Evolutionary conservation across 2,329 filamentous ascomycete genomes (phyloP), one percentile per base, ranked within the genome.

Genomic region (Alternaria ventricosa): DNA sequence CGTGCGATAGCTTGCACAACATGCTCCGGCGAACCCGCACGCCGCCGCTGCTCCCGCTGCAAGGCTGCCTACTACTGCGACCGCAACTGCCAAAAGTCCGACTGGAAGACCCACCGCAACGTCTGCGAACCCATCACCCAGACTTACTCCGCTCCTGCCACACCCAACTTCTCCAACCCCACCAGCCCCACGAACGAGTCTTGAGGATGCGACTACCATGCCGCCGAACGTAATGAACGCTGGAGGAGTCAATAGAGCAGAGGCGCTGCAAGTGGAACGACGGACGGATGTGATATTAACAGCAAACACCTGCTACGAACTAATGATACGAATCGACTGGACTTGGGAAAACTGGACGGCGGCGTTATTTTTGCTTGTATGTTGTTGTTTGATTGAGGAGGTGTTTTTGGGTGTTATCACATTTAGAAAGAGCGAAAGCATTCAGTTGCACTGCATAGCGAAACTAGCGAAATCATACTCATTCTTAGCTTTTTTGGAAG

Each of bases 51-150:
- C 71, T 80, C 82, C n/a, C 84, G 82, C 66, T 87, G 85, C 80
- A 78, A 77, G n/a, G 66, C 66, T 0, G 78, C 80, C 0, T 75
- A 67, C 25, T 88, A 88, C 75, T 88, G 86, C 79, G 84, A 83
- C 45, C 78, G 78, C 23, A 80, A 83, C 36, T 88, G 86, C 75
- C 83, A 87, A 71, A 85, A 83, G 65, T 70, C 74, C 2, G 80
- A 87, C 70, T 88, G 83, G 84, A 84, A 84, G 66, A 55, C 61
- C 3, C 85, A 88, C 73, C 84, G 84, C 68, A 81, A 80, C 61
- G 64, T 71, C 9, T 87, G 84, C 73, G 74, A 74, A 55, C 71
- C 73, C 45, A 64, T 59, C 23, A 63, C 63, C 28, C 72, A 63
- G 70, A 54, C 66, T 20, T 72, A 67, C 57, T 75, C 73, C 30